A percentile compares a stretch with the other conserved stretches of the same genome.
Evolutionary conservation across 345 rosid genomes (phyloP).

Genomic region (Mercurialis annua): DNA sequence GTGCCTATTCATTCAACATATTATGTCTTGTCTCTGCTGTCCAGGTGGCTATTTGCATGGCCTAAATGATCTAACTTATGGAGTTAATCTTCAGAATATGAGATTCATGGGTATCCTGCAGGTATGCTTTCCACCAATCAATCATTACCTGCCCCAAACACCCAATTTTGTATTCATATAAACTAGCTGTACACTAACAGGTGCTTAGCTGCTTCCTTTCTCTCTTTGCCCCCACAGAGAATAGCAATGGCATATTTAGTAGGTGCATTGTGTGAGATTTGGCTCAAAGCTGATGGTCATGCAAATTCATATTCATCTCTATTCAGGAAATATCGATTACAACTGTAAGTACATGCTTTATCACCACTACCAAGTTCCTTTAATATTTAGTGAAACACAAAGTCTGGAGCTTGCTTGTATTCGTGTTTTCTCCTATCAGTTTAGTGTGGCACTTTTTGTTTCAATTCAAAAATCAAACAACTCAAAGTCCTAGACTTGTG

Average conservation of each 20-base stretch:
- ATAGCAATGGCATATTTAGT: conserved; percentile 70
- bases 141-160: neutral
- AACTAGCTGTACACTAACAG: conserved; percentile 10
- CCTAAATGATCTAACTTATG: conserved; percentile 53
- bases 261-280: conserved; percentile 76
- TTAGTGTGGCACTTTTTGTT: neutral
- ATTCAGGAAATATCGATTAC: conserved; percentile 50
- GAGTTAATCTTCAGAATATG: conserved; percentile 53
- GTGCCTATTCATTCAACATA: conserved; percentile 8
- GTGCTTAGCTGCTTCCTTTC: too few relatives aligned
- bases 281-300: conserved; percentile 56
- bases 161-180: too few relatives aligned
- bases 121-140: conserved; percentile 34
- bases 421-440: neutral
- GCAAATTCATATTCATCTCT: conserved; percentile 41
- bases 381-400: neutral
- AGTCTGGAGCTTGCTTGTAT: neutral
- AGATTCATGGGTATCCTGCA: conserved; percentile 82
- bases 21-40: conserved; percentile 5
- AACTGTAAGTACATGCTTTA: conserved; percentile 40
- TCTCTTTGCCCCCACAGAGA: conserved; percentile 43
- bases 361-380: neutral
- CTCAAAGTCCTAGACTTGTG: too few relatives aligned
- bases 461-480: neutral
- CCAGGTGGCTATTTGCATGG: conserved; percentile 86